Evolutionary conservation across 1,284 basidiomycete genomes (phyloP), one percentile per base, ranked within the genome.

Genomic region (Rhodotorula sp.): DNA sequence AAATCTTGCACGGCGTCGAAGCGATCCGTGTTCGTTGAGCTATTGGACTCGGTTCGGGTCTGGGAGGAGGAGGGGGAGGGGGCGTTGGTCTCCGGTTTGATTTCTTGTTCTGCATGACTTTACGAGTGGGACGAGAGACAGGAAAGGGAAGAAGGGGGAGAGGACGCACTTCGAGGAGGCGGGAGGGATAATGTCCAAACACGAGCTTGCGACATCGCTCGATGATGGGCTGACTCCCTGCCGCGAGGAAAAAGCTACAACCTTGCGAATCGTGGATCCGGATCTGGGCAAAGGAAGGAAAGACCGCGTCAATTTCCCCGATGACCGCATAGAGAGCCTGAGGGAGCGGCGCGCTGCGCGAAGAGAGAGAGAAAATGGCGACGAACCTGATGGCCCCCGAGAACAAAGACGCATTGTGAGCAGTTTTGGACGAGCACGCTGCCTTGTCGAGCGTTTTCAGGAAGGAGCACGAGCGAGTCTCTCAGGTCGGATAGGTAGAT

Each of bases 201-300:
- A 58, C 18, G 31, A 74, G 56, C 1, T 21, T n/a, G 5, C 19
- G 14, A n/a, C 73, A 74, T 0, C 65, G 50, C 59, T 74, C 73
- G 23, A 74, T 72, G 61, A 74, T 66, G 10, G 73, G 70, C 5
- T 57, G 59, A 45, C 70, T 68, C 14, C 34, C 34, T 26, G 70
- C 61, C 0, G 57, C 62, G 34, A 74, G 48, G 31, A 68, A 47
- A 4, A 74, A 38, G 5, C 12, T 21, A 26, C 70, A 72, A 3
- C 31, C n/a, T 1, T 18, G 43, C 47, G 73, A 72, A 49, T 71
- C 61, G 66, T 74, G 73, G 63, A 74, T 72, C 34, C 73, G 70
- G 54, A 74, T 68, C 73, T 74, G 66, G 7, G 15, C 21, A 12
- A 8, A 19, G 47, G 45, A 18, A 23, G 18, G 34, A 34, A 5